Evolutionary conservation across 2,329 filamentous ascomycete species (phyloP), one percentile per base, ranked within the genome.

Genomic region (Aspergillus sp.): DNA sequence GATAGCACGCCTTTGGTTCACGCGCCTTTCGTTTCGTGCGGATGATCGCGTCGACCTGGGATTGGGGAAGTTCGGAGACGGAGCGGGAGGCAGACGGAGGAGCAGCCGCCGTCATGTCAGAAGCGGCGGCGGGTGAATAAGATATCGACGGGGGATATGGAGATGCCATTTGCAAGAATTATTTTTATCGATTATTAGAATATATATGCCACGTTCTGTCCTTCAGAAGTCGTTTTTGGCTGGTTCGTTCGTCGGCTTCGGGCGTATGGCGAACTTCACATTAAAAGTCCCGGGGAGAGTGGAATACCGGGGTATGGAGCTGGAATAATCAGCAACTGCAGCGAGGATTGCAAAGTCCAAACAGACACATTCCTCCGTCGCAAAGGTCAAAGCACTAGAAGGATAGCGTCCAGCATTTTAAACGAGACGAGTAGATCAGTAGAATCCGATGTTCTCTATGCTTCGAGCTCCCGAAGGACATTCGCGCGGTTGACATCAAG

Each of bases 1-100:
- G 69, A 48, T 72, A 72, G 52, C 69, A 72, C 41, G 69, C 69
- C 59, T 74, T 67, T 6, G 71, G 71, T 49, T 74, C 71, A 42
- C 71, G 65, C 42, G 71, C 70, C 52, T 73, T 73, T 47, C 70
- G 64, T 53, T 72, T 73, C 40, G 69, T 71, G 42, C 70, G 66
- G 47, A 73, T 72, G 30, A 73, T 72, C 33, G 70, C 70, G 52
- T 73, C 70, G 39, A 73, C 66, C 52, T 73, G 67, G 42, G 68
- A 62, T 54, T 72, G 69, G 19, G 68, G 67, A 42, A 73, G 63
- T 45, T 73, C 69, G 51, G 64, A 62, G 44, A 69, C 54, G 26
- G 61, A 55, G 33, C 57, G 55, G 28, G 58, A 57, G 4, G 59
- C 44, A 27, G 51, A 57, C 32, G 53, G 55, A 27, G 58, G 57